Base-by-base conservation (phyloP, 2,329 filamentous ascomycete genomes). In the Botrytis galanthina region DNA sequence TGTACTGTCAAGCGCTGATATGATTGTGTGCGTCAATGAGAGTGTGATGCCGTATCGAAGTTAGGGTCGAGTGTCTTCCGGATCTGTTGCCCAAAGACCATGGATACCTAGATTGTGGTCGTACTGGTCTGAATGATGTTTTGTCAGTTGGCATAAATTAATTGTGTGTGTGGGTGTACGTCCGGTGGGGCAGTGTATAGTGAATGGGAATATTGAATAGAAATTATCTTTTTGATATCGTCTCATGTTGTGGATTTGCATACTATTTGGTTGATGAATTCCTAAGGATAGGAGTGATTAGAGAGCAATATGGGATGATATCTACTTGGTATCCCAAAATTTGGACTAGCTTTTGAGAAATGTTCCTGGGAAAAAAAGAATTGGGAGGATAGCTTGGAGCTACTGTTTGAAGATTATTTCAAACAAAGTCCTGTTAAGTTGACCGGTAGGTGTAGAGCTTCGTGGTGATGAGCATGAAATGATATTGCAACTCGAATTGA, bases 161-260 rank as follows among this genome's bases (percentile, higher is more conserved):
- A 16, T 16, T n/a, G 26, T 16, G 5, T 54, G n/a, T 3, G 48
- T n/a, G 12, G 48, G 12, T n/a, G 10, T n/a, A n/a, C 6, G 26
- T 3, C 7, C 0, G 10, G 48, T 54, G 26, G 48, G 48, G 12
- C 4, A 2, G 26, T n/a, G 12, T n/a, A 3, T 6, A 54, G 26
- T 54, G 48, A 54, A 54, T 54, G 12, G 12, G 5, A 26, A 16
- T 54, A 16, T n/a, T 16, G 26, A 51, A 51, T n/a, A 6, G 12
- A n/a, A 2, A 1, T n/a, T n/a, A 54, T n/a, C 5, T 3, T 7
- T 16, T n/a, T 16, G 1, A 1, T 54, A 5, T n/a, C 48, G 12
- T 54, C 48, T n/a, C 5, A 16, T 51, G 8, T n/a, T n/a, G 2
- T 51, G 4, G 14, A 51, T 1, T 14, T 6, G 12, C 14, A 14